Base-by-base conservation (phyloP, 257 asterid species). In the Gentiana macrophylla region DNA sequence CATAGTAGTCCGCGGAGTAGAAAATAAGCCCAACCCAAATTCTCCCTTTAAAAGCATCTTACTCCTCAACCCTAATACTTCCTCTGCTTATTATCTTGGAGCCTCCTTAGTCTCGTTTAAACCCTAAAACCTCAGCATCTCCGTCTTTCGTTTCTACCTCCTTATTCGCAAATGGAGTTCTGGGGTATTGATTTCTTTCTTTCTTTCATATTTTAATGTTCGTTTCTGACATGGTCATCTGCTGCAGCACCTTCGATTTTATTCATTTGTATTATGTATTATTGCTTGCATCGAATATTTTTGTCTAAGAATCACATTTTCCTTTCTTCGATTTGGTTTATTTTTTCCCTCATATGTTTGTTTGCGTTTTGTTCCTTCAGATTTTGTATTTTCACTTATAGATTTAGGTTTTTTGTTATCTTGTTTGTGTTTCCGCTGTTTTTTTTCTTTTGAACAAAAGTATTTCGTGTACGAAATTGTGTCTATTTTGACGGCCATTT, bases 161-260 rank as follows among this genome's bases (percentile, higher is more conserved):
- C 47, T 9, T 47, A 47, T 24, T 32, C 62, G 36, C 62, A 60
- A 38, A 84, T 81, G 94, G 83, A 81, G 71, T 84, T 84, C 52
- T 84, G 94, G 94, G 84, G 94, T 81, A 74, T 43, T n/a, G 44
- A 1, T 41, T 8, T 2, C 11, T 43, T 6, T 2, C 1, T 1
- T 24, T 47, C 35, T 12, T 37, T 6, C 35, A 15, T 15, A 15
- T 15, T 15, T 15, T 15, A 15, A 15, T 15, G 24, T 15, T 15
- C 24, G 3, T 37, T 34, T 67, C 34, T 32, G 5, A 32, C 11
- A 38, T 49, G 6, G 15, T 52, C 58, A 12, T 2, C 1, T 55
- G 50, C 35, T 8, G 8, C 4, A 1, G 63, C 9, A 35, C 36
- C 2, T 11, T 35, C 41, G 3, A 12, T 24, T 24, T 24, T 56